These are phyloP conservation scores for Grifola frondosa DNA, from an alignment of 1,284 basidiomycete species.

Conservation along the genomic window DNA sequence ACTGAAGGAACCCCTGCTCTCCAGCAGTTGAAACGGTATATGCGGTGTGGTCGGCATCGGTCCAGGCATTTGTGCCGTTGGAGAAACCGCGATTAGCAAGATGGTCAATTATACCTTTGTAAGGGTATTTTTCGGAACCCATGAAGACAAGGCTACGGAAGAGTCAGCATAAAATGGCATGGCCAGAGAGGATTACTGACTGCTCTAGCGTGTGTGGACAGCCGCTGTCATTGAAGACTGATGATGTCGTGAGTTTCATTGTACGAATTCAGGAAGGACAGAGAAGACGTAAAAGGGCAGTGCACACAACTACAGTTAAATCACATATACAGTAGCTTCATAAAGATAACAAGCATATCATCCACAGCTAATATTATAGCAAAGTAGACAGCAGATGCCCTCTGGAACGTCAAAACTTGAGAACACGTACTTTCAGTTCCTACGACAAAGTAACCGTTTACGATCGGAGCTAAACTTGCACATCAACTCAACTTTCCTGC, in stretches of 20 bases:
- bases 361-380: background rate
- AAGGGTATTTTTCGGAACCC: conserved; percentile 92
- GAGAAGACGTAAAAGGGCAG: too few species aligned
- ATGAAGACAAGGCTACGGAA: conserved; percentile 80
- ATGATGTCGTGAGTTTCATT: background rate
- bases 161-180: conserved; percentile 1
- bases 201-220: conserved; percentile 95
- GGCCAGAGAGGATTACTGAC: conserved; percentile 41
- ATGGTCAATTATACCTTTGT: conserved; percentile 96
- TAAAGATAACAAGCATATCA: too few species aligned
- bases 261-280: background rate
- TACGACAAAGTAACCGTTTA: conserved; percentile 92
- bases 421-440: conserved; percentile 80
- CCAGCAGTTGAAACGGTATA: conserved; percentile 99
- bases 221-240: conserved; percentile 91
- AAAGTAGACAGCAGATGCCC: conserved; percentile 9
- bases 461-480: conserved; percentile 66
- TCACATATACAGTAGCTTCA: too few species aligned
- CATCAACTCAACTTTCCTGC: conserved; percentile 12
- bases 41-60: conserved; percentile 86
- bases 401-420: background rate
- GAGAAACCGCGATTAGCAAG: conserved; percentile 98
- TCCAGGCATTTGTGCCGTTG: conserved; percentile 88
- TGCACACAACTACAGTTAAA: too few species aligned
- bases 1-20: conserved; percentile 91